Evolutionary conservation across 768 basidiomycete genomes (phyloP).

Genomic region (Tricholoma sp.): DNA sequence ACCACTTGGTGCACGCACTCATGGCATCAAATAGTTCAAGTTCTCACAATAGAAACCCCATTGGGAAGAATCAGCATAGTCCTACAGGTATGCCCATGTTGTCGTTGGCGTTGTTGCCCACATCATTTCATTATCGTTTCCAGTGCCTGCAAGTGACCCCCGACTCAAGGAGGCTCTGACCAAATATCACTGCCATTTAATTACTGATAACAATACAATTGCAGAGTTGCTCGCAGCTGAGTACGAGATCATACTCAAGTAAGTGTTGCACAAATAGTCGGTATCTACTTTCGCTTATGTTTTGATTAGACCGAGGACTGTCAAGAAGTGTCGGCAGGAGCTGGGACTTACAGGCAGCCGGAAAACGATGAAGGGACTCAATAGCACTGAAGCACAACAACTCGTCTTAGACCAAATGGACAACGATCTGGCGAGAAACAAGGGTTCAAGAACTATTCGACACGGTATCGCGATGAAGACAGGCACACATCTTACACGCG

Average conservation of each 20-base stretch:
- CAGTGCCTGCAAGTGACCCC: too few species aligned
- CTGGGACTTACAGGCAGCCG: not conserved
- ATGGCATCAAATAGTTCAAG: too few species aligned
- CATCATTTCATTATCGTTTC: too few species aligned
- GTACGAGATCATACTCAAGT: constrained; percentile 13
- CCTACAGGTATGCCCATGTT: too few species aligned
- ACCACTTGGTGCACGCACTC: too few species aligned
- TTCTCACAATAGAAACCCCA: too few species aligned
- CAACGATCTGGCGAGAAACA: constrained; percentile 9
- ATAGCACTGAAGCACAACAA: not conserved
- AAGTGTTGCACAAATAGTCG: not conserved
- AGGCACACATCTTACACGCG: not conserved
- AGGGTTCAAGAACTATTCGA: not conserved
- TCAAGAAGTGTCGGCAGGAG: not conserved
- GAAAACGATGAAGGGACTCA: not conserved
- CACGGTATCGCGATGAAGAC: constrained; percentile 13
- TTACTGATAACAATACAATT: constrained; percentile 16
- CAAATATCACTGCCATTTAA: constrained; percentile 13
- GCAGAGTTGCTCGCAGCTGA: constrained; percentile 10
- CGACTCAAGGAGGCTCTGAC: too few species aligned
- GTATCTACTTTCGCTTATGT: too few species aligned
- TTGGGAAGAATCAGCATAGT: too few species aligned
- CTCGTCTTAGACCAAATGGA: constrained; percentile 18
- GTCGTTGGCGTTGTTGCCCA: too few species aligned
- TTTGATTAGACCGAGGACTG: not conserved